Base-by-base conservation (phyloP, 2,329 filamentous ascomycete species). In the Endocalyx cinctus region DNA sequence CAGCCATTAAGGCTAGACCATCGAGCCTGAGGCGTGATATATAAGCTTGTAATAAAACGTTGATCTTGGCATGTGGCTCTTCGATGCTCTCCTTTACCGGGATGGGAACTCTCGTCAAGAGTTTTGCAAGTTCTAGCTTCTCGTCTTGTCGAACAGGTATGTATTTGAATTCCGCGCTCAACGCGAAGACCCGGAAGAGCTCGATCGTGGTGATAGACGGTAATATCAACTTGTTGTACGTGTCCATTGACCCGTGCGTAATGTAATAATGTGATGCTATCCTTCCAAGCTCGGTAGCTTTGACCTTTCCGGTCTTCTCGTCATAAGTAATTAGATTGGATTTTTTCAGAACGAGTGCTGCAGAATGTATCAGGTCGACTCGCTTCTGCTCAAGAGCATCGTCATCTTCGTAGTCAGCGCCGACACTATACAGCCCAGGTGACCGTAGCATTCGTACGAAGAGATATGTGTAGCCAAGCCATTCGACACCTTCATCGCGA, bases 261-360 rank as follows among this genome's bases (percentile, higher is more conserved):
- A 98, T 96, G 67, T 98, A 98, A 69, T 98, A 98, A 60, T 98
- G 92, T 11, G 90, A 97, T 5, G 94, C 85, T 47, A 98, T 94
- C 26, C 92, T 82, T 33, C 94, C 92, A 34, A 98, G 80, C 59
- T 98, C 92, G 0, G 92, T 98, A 4, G 86, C 78, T 60, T 94
- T 88, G 19, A 98, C 63, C 51, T 81, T 85, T 17, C 94, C 92
- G 2, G 82, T 82, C 62, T 92, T 92, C 60, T 94, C 92, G 51
- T 98, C 92, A 54, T 98, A 98, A 54, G 94, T 96, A 60, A 94
- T 73, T 6, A 98, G 74, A 40, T 83, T 88, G 3, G 87, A 87
- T 55, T 86, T 92, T 52, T 94, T 87, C 10, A 98, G 68, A 2
- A 94, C 79, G 19, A 78, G 75, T 12, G 92, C 90, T 30, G 94